Base-by-base conservation (phyloP, 805 yeast genomes). In the Hanseniaspora lindneri region DNA sequence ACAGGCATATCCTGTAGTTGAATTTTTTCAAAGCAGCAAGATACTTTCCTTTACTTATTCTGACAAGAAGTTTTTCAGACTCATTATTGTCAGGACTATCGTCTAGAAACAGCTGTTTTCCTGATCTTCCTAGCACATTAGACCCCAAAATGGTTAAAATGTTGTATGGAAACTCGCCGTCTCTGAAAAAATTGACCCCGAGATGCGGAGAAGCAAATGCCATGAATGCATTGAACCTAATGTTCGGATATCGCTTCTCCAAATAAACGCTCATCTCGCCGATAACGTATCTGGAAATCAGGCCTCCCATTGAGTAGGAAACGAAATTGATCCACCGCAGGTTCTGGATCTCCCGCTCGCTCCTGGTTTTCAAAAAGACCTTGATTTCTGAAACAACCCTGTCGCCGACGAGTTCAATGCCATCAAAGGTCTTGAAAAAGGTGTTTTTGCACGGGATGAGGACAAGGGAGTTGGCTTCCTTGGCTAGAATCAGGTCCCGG, bases 301-400 rank as follows among this genome's bases (percentile, higher is more conserved):
- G 64, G 0, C 97, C 97, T 20, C 97, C 96, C 51, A 89, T 66
- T 0, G 95, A 84, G 61, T 88, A 89, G 0, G 97, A 96, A 2
- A 84, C 71, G 36, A 89, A 68, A 52, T 94, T 83, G 43, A 89
- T 73, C 55, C 77, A 71, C 13, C 67, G 64, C 56, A 74, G 63
- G 21, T 16, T 41, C 4, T 19, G 34, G 21, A 41, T 23, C 13
- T 48, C 44, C 7, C 58, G 49, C 43, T 66, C 65, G 14, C 52
- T 52, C 23, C 70, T 55, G 52, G 66, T 60, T 10, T 53, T 63
- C 25, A 75, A 62, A 55, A 70, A 70, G 7, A 60, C 59, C 33
- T 72, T 66, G 14, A 88, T 69, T 60, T 86, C 95, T 28, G 72
- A 69, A n/a, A 81, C 58, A 33, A 84, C 75, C 14, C 87, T 67